These are phyloP conservation scores for Talaromyces atroroseus DNA, from an alignment of 2,329 filamentous ascomycete species.

Conservation along the genomic window DNA sequence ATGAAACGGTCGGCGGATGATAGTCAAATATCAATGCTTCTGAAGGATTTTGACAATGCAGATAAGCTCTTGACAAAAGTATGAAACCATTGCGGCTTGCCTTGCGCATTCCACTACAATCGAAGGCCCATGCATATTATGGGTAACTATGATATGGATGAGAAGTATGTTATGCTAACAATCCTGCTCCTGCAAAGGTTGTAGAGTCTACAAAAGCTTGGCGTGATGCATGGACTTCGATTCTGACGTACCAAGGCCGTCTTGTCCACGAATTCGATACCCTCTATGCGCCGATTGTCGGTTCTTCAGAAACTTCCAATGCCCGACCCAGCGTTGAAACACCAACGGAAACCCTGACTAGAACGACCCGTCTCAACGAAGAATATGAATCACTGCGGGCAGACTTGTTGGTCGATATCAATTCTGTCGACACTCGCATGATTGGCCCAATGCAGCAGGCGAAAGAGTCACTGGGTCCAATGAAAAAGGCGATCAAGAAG, in stretches of 20 bases:
- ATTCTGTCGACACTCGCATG: slow-evolving; percentile 63
- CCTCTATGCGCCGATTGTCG: slow-evolving; percentile 71
- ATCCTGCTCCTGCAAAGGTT: slow-evolving; percentile 47
- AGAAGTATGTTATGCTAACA: neutral
- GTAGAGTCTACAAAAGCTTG: slow-evolving; percentile 70
- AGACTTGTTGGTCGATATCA: slow-evolving; percentile 67
- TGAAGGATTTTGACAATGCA: slow-evolving; percentile 75
- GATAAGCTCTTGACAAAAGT: slow-evolving; percentile 70
- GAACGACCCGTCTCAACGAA: slow-evolving; percentile 60
- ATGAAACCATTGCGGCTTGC: slow-evolving; percentile 19
- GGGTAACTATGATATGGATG: neutral
- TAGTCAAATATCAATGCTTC: slow-evolving; percentile 65
- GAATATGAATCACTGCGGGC: slow-evolving; percentile 65
- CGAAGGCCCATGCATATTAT: neutral
- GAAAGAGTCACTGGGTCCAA: slow-evolving; percentile 61
- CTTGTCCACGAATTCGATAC: slow-evolving; percentile 63
- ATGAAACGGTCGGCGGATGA: slow-evolving; percentile 68
- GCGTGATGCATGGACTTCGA: slow-evolving; percentile 71
- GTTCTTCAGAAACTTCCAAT: slow-evolving; percentile 54
- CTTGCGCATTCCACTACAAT: neutral
- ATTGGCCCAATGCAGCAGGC: slow-evolving; percentile 65
- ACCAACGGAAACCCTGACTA: slow-evolving; percentile 56
- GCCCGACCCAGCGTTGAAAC: slow-evolving; percentile 55
- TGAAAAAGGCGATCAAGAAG: slow-evolving; percentile 81
- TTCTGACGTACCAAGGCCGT: slow-evolving; percentile 63